Percentiles rank a stretch among this genome's conserved stretches.
phyloP scores from a whole-genome alignment of 345 rosid species.

The Raphanus sativus region DNA sequence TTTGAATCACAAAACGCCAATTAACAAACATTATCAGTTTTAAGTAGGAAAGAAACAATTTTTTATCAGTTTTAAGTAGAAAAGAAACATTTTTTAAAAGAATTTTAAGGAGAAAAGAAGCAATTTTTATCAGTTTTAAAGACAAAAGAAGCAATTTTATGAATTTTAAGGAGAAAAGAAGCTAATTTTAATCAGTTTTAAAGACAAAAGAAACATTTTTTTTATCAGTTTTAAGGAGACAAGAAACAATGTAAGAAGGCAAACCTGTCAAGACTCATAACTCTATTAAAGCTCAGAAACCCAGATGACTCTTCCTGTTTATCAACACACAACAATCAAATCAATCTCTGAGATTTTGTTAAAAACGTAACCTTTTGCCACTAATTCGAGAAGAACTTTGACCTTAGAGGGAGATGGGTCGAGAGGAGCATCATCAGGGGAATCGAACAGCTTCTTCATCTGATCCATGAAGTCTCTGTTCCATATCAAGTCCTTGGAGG shows the following conservation, averaged over 20 bases:
- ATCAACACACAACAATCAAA: too few species aligned
- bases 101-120: neutral
- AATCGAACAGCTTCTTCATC: constrained; percentile 63
- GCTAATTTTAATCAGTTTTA: too few species aligned
- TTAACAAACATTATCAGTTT: constrained; percentile 16
- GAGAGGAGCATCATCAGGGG: constrained; percentile 39
- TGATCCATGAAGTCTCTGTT: constrained; percentile 84
- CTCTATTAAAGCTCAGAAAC: constrained; percentile 83
- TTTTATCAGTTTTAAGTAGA: neutral
- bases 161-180: neutral
- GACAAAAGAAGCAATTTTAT: constrained; percentile 1
- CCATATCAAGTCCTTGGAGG: constrained; percentile 87
- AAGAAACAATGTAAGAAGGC: neutral
- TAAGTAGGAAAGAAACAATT: neutral
- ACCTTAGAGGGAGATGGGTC: constrained; percentile 57
- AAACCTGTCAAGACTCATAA: constrained; percentile 88
- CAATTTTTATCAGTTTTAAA: neutral
- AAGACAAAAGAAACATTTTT: too few species aligned
- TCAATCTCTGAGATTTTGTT: neutral
- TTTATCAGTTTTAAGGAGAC: neutral
- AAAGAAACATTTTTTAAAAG: constrained; percentile 12
- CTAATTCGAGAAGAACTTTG: neutral
- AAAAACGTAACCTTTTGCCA: neutral
- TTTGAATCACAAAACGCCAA: neutral
- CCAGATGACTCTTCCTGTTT: constrained; percentile 80